Conservation (phyloP, 2,329 filamentous ascomycete species). For the Aureobasidium sp. region DNA sequence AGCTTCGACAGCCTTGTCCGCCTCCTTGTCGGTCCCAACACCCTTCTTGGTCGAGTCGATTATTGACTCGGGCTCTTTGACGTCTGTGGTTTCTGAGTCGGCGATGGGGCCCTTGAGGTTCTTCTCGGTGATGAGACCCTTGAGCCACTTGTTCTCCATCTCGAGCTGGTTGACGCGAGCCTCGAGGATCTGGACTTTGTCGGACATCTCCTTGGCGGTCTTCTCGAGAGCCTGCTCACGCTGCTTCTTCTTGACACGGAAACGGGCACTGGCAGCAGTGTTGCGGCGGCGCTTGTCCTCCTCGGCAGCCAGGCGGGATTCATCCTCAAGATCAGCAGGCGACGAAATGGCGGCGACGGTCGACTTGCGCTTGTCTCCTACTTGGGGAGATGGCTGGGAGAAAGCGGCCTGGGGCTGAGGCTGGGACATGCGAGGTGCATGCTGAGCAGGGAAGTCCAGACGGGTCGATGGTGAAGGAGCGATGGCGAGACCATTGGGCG, state of each 20-base stretch:
- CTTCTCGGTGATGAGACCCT: slow-evolving; percentile 46
- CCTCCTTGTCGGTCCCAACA: slow-evolving; percentile 7
- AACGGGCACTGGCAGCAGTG: slow-evolving; percentile 46
- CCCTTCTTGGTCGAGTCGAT: slow-evolving; percentile 11
- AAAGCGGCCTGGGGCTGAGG: slow-evolving; percentile 14
- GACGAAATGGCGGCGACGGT: slow-evolving; percentile 28
- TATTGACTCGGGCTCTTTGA: background rate
- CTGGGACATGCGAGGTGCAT: slow-evolving; percentile 16
- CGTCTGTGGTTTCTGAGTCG: background rate
- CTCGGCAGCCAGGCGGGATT: slow-evolving; percentile 41
- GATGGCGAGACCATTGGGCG: slow-evolving; percentile 21
- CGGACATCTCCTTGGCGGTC: slow-evolving; percentile 45
- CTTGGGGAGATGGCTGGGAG: slow-evolving; percentile 16
- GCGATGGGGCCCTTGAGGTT: slow-evolving; percentile 25
- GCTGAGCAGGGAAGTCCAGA: slow-evolving; percentile 19
- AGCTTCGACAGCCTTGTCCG: slow-evolving; percentile 8
- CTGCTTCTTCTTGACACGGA: slow-evolving; percentile 51
- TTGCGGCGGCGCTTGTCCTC: slow-evolving; percentile 49
- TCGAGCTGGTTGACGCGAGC: slow-evolving; percentile 43
- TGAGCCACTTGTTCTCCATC: slow-evolving; percentile 48
- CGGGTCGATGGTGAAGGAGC: slow-evolving; percentile 11
- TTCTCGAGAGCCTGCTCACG: slow-evolving; percentile 47
- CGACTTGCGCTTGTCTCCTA: slow-evolving; percentile 42
- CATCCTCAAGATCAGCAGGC: slow-evolving; percentile 37
- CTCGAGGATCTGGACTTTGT: slow-evolving; percentile 40